A percentile compares a stretch with the other conserved stretches of the same genome.
These are phyloP conservation scores for Tephrocybe sp. DNA, from an alignment of 768 basidiomycete species.

Conservation along the genomic window DNA sequence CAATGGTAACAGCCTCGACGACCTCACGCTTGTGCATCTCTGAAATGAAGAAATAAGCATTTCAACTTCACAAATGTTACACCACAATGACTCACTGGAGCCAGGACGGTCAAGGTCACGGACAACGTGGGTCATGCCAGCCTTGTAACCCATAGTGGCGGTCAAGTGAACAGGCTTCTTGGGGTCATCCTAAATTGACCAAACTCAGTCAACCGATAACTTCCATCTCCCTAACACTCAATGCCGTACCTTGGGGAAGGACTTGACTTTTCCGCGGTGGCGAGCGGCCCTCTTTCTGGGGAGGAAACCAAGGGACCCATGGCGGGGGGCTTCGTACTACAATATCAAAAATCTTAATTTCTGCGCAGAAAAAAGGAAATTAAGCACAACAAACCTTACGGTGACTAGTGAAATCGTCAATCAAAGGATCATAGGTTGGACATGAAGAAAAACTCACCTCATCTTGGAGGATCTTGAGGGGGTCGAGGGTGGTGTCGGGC, in stretches of 20 bases:
- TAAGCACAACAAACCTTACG: slow-evolving; percentile 64
- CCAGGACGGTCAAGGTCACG: slow-evolving; percentile 99
- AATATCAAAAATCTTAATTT: slow-evolving; percentile 5
- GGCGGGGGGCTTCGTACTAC: slow-evolving; percentile 97
- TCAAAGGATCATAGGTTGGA: slow-evolving; percentile 10
- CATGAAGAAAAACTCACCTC: slow-evolving; percentile 45
- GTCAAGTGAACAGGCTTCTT: slow-evolving; percentile 99
- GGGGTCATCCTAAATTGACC: slow-evolving; percentile 81
- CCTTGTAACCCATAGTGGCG: slow-evolving; percentile 99
- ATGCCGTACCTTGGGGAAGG: slow-evolving; percentile 88
- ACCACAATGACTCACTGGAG: slow-evolving; percentile 77
- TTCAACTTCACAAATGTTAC: not conserved
- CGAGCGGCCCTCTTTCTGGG: slow-evolving; percentile 96
- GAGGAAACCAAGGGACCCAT: slow-evolving; percentile 96
- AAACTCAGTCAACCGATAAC: not conserved
- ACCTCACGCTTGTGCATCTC: slow-evolving; percentile 99
- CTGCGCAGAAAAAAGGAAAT: slow-evolving; percentile 1
- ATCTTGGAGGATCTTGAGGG: slow-evolving; percentile 53
- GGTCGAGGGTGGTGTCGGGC: slow-evolving; percentile 30
- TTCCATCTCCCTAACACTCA: not conserved
- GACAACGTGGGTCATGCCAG: slow-evolving; percentile 99
- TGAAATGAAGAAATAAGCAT: slow-evolving; percentile 25
- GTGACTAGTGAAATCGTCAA: slow-evolving; percentile 49
- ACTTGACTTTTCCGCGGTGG: slow-evolving; percentile 98
- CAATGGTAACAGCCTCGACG: slow-evolving; percentile 93